Base-by-base conservation (phyloP, 2,329 filamentous ascomycete species). In the Curvularia hawaiiensis region DNA sequence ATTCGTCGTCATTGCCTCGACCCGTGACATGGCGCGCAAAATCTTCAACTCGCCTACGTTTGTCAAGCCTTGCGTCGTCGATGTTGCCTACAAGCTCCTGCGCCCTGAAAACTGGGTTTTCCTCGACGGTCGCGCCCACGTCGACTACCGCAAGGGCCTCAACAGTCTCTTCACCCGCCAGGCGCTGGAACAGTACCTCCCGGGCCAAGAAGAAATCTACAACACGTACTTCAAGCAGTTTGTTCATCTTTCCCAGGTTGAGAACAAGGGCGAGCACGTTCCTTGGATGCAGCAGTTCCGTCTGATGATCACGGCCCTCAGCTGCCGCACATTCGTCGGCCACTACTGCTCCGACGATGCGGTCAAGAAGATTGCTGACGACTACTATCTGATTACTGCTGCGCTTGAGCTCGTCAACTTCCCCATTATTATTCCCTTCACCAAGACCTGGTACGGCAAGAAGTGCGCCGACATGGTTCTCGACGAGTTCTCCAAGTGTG, bases 381-480 rank as follows among this genome's bases (percentile, higher is more conserved):
- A 98, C 79, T 99, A 97, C 81, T 98, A 96, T 79, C 86, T 94
- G 64, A 96, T 98, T 75, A 98, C 95, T 14, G 94, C 90, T 56
- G 95, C 95, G 22, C 86, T 98, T 66, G 95, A 99, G 79, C 85
- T 98, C 46, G 95, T 99, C 83, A 98, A 98, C 83, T 73, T 74
- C 60, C 70, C 95, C 58, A 90, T 98, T 79, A 97, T 98, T 75
- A 79, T 98, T 40, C 94, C 94, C 39, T 98, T 86, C 83, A 97
- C 93, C 75, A 94, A 92, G 82, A 92, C 92, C 5, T 98, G 92
- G 92, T 96, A 96, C 73, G 95, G 94, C 69, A 97, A 97, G 85
- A 96, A 93, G 81, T 92, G 92, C 30, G 88, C 94, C 57, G 91
- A 97, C 72, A 92, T 96, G 88, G 92, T 97, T 33, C 83, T 98